Base-by-base conservation (phyloP, 2,329 filamentous ascomycete species). In the Tolypocladium nubicola region DNA sequence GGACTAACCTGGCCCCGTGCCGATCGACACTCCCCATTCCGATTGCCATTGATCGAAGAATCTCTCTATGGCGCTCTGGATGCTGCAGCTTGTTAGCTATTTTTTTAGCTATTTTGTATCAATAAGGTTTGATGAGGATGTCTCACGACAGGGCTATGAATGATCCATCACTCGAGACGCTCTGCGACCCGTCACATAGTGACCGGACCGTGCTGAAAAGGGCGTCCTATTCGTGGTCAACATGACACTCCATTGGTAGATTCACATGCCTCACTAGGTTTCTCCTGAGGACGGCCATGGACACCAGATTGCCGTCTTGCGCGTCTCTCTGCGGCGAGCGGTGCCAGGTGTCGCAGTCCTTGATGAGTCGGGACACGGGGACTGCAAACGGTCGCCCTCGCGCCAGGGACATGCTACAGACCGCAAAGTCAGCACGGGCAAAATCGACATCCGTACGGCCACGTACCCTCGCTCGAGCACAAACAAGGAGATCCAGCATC, bases 401-500 rank as follows among this genome's bases (percentile, higher is more conserved):
- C 0, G 87, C 87, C 8, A 90, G 71, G 52, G 86, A 89, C 66
- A 89, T 86, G 38, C 81, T 71, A 35, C 6, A 10, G 2, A 26
- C 9, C 19, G 1, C 21, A 13, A 7, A 5, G 21, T 60, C 35
- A 60, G 43, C 35, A 50, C 35, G 2, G n/a, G 21, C 11, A 38
- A 35, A 8, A 6, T 21, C 21, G 10, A 30, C 43, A 9, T 30
- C 14, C 23, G 16, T 10, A 7, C 23, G 14, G 3, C 26, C 14
- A 62, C 70, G 63, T 66, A 83, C 76, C 86, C 87, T 70, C 87
- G 76, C 65, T 90, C 87, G 1, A 90, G 77, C 0, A 89, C 86
- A 66, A 89, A 90, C 1, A 90, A 70, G 0, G 86, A 82, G 57
- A 90, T 78, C 86, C 86, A 90, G 9, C 83, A 82, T 60, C 87